Evolutionary conservation across 306 rosid genomes (phyloP).

Genomic region (Pterocarpus santalinus): DNA sequence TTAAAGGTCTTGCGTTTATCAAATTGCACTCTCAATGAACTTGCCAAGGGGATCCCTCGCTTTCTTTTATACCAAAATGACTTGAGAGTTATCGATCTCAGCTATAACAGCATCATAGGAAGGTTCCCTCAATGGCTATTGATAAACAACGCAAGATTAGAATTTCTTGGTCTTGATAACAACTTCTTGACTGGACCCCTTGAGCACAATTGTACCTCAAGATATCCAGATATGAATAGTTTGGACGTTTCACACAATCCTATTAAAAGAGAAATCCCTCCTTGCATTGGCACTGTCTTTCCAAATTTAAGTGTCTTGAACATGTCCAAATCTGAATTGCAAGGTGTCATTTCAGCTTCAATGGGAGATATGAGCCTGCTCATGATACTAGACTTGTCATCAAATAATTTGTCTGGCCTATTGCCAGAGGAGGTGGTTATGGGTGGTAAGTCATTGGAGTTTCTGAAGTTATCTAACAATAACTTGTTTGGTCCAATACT

Average conservation of each 20-base stretch:
- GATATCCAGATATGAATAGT: neutral
- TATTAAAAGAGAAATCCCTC: conserved; percentile 22
- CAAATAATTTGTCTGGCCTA: conserved; percentile 22
- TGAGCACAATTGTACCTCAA: conserved; percentile 21
- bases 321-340: conserved; percentile 36
- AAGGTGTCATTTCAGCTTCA: conserved; percentile 32
- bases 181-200: conserved; percentile 28
- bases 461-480: conserved; percentile 36
- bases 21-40: conserved; percentile 18
- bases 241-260: conserved; percentile 35
- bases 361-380: conserved; percentile 22
- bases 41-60: conserved; percentile 20
- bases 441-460: neutral
- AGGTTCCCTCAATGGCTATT: conserved; percentile 39
- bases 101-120: conserved; percentile 24
- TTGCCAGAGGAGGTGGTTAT: conserved; percentile 4
- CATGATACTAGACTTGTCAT: conserved; percentile 15
- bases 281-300: conserved; percentile 13
- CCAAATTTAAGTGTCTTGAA: conserved; percentile 24
- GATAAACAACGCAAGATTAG: conserved; percentile 35
- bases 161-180: neutral
- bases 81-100: conserved; percentile 18
- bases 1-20: conserved; percentile 25
- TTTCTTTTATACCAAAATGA: conserved; percentile 36
- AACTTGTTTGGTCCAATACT: neutral